Base-by-base conservation (phyloP, 2,329 filamentous ascomycete species). In the Tympanopsis confertula region DNA sequence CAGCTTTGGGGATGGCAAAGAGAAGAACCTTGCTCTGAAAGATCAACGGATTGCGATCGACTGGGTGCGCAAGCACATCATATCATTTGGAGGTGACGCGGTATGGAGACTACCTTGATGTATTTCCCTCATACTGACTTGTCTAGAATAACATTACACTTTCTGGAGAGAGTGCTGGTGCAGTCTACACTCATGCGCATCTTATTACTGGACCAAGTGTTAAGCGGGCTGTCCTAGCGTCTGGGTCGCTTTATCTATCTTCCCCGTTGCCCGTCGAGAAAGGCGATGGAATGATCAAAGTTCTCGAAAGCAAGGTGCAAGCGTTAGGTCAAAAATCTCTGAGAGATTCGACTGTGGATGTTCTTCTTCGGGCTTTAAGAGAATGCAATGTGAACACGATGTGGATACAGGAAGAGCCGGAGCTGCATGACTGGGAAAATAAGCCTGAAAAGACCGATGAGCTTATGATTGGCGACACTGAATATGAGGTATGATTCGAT, bases 131-230 rank as follows among this genome's bases (percentile, higher is more conserved):
- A n/a, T 28, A 10, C n/a, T 28, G 10, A 10, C 17, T 7, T 7
- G 12, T 33, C 30, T 5, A 64, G 58, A 17, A 50, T 2, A 55
- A 56, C 17, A 55, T 68, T 5, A 66, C 63, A 0, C 38, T 68
- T 2, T 55, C 55, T 1, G 64, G 64, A 3, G 63, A 68, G 41
- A 68, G 63, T 33, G 64, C 65, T 0, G 65, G 64, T 0, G 65
- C 58, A 3, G 52, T 66, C 2, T 66, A 65, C 18, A 53, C 50
- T 4, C 65, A 68, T 44, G 63, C 61, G 1, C 63, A 61, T 46
- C 28, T 60, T 13, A 50, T 57, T 15, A 49, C 50, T 1, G 53
- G 54, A 3, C 51, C 49, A 2, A 50, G 47, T 1, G 45, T 60
- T 1, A 53, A 47, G 20, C 52, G 58, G 32, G 56, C 49, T 3